Base-by-base conservation (phyloP, 768 basidiomycete genomes). In the Suillus occidentalis region DNA sequence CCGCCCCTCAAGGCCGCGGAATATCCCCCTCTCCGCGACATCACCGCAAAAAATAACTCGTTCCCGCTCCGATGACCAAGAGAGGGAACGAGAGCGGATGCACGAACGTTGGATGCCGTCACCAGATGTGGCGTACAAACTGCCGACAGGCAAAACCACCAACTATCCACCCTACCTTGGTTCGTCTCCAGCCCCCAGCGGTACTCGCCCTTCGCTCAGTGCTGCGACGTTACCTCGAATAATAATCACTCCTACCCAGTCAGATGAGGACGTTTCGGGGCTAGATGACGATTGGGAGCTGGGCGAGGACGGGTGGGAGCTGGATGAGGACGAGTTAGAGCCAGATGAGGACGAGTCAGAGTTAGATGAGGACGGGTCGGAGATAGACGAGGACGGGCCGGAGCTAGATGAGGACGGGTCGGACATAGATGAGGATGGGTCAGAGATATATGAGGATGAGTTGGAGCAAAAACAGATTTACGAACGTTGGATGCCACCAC, bases 101-200 rank as follows among this genome's bases (percentile, higher is more conserved):
- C 87, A 84, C 65, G 83, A 89, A 72, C 83, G 87, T 65, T 90
- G 89, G 89, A 78, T 89, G 50, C 89, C 89, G 14, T 81, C 83
- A 34, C 70, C 74, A 47, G 72, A 76, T 22, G 34, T 74, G 61
- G 76, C 76, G 50, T 73, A 76, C 62, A 75, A 77, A 42, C 79
- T 77, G 8, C 79, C 77, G 20, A 73, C 69, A 4, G 73, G 80
- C 37, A 76, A 75, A 52, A 36, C 72, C 1, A 61, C 71, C 43
- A 69, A 72, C 45, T 72, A 73, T 49, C 71, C 68, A 4, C 34
- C 47, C 62, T 77, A 70, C 64, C 69, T 68, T 53, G 67, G 70
- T 16, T 58, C 64, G 28, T 59, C 66, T 34, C 42, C 58, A 58
- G 34, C 28, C 47, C 42, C 58, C 60, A 5, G 67, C 39, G 71